Conservation (phyloP, 345 rosid genomes). For the Brassica carinata region DNA sequence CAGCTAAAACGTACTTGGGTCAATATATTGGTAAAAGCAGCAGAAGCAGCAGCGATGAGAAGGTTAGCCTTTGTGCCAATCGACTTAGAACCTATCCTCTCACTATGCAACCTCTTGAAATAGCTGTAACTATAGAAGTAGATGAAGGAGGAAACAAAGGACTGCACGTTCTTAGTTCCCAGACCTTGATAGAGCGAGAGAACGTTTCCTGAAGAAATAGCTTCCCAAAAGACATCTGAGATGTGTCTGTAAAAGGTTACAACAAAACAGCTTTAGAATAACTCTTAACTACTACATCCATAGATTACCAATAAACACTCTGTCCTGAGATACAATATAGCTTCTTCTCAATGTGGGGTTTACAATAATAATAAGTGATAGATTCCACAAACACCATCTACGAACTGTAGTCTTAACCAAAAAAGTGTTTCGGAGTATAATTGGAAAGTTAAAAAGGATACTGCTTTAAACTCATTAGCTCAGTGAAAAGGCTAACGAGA, state of each 20-base stretch:
- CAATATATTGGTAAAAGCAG: conserved; percentile 74
- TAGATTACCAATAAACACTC: neutral
- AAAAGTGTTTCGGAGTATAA: neutral
- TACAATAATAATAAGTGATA: too few relatives aligned
- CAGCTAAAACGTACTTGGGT: conserved; percentile 54
- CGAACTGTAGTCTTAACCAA: too few relatives aligned
- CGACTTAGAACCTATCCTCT: conserved; percentile 70
- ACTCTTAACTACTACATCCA: neutral
- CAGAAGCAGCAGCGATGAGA: conserved; percentile 87
- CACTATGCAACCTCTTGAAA: conserved; percentile 75
- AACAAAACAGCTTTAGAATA: conserved; percentile 18
- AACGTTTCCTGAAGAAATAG: conserved; percentile 64
- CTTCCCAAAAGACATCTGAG: conserved; percentile 93
- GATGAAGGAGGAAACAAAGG: conserved; percentile 78
- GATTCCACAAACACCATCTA: neutral
- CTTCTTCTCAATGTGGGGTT: neutral
- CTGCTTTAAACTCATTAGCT: neutral
- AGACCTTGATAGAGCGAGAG: conserved; percentile 90
- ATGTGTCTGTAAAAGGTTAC: conserved; percentile 55
- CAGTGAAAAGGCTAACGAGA: neutral
- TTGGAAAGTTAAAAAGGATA: neutral
- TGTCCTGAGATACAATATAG: neutral
- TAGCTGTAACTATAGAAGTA: conserved; percentile 88
- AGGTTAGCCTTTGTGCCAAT: conserved; percentile 83
- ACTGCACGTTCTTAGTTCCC: conserved; percentile 92